A percentile compares a stretch with the other conserved stretches of the same genome.
These are phyloP conservation scores for Amanita thiersii DNA, from an alignment of 768 basidiomycete species.

Conservation along the genomic window DNA sequence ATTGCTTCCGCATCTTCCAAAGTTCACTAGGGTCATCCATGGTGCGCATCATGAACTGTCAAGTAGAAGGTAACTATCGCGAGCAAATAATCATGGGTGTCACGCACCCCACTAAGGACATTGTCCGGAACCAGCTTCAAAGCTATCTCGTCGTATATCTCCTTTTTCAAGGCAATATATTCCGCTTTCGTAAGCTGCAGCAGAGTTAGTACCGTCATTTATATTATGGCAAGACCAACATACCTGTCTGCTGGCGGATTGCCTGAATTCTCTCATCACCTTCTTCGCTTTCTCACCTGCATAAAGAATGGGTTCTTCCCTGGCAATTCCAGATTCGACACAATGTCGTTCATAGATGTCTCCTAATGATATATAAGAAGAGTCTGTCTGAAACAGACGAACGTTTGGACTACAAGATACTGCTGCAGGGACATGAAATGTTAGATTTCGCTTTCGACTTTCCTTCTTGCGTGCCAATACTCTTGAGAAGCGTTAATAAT, in stretches of 20 bases:
- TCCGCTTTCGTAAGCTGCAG: slow-evolving; percentile 53
- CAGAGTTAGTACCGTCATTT: slow-evolving; percentile 7
- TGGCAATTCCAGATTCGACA: slow-evolving; percentile 58
- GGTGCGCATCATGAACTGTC: slow-evolving; percentile 82
- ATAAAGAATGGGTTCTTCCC: slow-evolving; percentile 84
- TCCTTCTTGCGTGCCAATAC: slow-evolving; percentile 86
- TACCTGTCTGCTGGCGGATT: slow-evolving; percentile 38
- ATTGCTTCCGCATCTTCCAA: slow-evolving; percentile 98
- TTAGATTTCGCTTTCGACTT: slow-evolving; percentile 82
- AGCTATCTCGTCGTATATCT: slow-evolving; percentile 82
- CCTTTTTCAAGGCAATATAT: slow-evolving; percentile 66
- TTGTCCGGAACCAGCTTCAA: slow-evolving; percentile 87
- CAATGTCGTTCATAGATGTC: slow-evolving; percentile 95
- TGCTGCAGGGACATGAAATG: slow-evolving; percentile 85
- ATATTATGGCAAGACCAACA: slow-evolving; percentile 1
- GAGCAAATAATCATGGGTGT: slow-evolving; percentile 3
- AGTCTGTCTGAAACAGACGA: slow-evolving; percentile 85
- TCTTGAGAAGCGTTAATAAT: slow-evolving; percentile 6
- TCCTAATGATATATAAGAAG: slow-evolving; percentile 82
- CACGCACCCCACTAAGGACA: slow-evolving; percentile 69
- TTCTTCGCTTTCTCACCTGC: slow-evolving; percentile 80
- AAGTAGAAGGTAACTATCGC: neutral
- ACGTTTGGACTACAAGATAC: slow-evolving; percentile 78
- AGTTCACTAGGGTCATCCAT: slow-evolving; percentile 81
- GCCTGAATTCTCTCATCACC: slow-evolving; percentile 54